Evolutionary conservation across 768 basidiomycete genomes (phyloP).

Genomic region (Suillus placidus): DNA sequence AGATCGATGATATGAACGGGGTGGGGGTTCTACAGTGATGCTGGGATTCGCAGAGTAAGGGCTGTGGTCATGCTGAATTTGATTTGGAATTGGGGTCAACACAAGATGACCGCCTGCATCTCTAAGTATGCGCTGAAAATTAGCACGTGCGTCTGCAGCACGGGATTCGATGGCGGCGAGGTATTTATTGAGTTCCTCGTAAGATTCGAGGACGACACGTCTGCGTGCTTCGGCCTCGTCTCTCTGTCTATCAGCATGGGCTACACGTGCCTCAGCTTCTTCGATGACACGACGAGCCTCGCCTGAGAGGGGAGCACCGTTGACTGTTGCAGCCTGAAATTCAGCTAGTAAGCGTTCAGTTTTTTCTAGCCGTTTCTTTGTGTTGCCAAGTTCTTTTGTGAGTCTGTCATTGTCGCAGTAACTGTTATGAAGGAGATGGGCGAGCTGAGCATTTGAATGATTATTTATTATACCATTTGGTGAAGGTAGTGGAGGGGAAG

Average conservation of each 20-base stretch:
- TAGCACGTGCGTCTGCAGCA: constrained; percentile 50
- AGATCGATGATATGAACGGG: constrained; percentile 19
- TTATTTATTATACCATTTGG: constrained; percentile 20
- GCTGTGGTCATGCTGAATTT: constrained; percentile 15
- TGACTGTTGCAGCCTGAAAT: constrained; percentile 26
- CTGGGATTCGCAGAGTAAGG: constrained; percentile 29
- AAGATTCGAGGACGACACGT: constrained; percentile 47
- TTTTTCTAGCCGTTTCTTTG: constrained; percentile 52
- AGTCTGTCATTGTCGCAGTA: constrained; percentile 57
- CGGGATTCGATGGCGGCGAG: constrained; percentile 48
- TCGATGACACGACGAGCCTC: constrained; percentile 41
- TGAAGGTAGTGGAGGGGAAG: constrained; percentile 19
- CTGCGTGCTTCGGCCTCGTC: constrained; percentile 58
- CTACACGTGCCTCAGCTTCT: constrained; percentile 52
- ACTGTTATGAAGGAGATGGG: constrained; percentile 54
- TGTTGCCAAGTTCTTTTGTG: constrained; percentile 46
- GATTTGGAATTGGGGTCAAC: constrained; percentile 34
- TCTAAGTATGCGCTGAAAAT: constrained; percentile 46
- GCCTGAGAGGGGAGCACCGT: constrained; percentile 29
- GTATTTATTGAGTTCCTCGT: constrained; percentile 53
- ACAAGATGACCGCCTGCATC: constrained; percentile 50
- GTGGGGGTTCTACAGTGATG: constrained; percentile 31
- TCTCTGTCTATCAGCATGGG: constrained; percentile 51
- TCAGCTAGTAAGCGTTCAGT: constrained; percentile 48
- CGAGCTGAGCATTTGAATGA: constrained; percentile 55